A percentile compares a stretch with the other conserved stretches of the same genome.
phyloP scores from a whole-genome alignment of 805 yeast species.

The Soucietia sequanensis region DNA sequence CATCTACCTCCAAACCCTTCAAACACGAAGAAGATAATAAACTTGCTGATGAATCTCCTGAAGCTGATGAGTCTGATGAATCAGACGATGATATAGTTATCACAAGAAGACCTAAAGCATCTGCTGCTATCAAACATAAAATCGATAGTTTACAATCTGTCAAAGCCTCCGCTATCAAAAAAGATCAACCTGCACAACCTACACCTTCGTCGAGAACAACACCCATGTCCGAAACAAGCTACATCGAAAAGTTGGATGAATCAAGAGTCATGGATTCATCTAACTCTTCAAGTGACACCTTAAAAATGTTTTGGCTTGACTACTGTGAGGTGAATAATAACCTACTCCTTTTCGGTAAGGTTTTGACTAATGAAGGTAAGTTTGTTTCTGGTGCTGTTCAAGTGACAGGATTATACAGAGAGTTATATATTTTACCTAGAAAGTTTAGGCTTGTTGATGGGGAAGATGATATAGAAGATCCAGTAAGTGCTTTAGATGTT shows the following conservation, averaged over 20 bases:
- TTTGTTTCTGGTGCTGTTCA: conserved; percentile 76
- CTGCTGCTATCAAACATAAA: conserved; percentile 41
- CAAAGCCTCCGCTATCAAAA: conserved; percentile 41
- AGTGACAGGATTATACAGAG: conserved; percentile 65
- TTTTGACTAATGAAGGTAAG: conserved; percentile 55
- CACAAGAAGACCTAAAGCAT: conserved; percentile 49
- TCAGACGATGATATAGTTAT: conserved; percentile 59
- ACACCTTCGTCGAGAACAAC: conserved; percentile 12
- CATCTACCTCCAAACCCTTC: conserved; percentile 1
- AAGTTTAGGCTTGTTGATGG: conserved; percentile 41
- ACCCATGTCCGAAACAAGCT: conserved; percentile 16
- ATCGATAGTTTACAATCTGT: too few relatives aligned
- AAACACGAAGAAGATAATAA: conserved; percentile 2
- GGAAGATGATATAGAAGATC: conserved; percentile 34
- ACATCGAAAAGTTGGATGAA: conserved; percentile 35
- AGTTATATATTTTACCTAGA: conserved; percentile 77
- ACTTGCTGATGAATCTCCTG: conserved; percentile 5
- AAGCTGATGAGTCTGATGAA: conserved; percentile 31
- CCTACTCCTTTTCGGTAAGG: conserved; percentile 78
- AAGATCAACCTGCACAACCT: conserved; percentile 19
- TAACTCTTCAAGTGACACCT: conserved; percentile 35
- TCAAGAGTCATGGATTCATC: conserved; percentile 14
- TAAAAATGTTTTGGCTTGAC: conserved; percentile 89
- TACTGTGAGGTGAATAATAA: conserved; percentile 73
- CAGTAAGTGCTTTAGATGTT: conserved; percentile 60